Base-by-base conservation (phyloP, 768 basidiomycete species). In the Russula abietina region DNA sequence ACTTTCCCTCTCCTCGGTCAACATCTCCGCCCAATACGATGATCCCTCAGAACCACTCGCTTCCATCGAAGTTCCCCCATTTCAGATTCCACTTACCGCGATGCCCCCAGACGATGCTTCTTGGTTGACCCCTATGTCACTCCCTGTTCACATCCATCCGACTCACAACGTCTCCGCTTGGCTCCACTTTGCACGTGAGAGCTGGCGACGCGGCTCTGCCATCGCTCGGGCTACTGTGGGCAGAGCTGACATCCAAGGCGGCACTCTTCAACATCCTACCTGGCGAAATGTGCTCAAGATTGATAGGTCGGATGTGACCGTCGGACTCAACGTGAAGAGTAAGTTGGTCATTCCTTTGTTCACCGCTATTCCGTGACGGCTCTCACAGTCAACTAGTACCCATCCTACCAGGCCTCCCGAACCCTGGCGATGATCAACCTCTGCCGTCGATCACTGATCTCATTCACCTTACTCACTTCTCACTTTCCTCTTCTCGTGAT, bases 351-450 rank as follows among this genome's bases (percentile, higher is more conserved):
- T 46, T 58, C 60, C 26, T 39, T 12, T 30, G 41, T 55, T 43
- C 51, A 48, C 57, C n/a, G 17, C 48, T 28, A 36, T 49, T 51
- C 64, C 61, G 52, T 38, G 56, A 41, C 65, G 59, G 16, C 63
- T 41, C 52, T 68, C 11, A 66, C 51, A 63, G 51, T 43, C 36
- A 5, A 19, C 17, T 65, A 90, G 88, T 89, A 30, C 87, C 86
- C 9, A 70, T 75, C 9, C 67, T 91, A 9, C 86, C 88, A 48
- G 87, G 86, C 4, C 73, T 91, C 17, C 89, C 89, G 19, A 71
- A 73, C 22, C 85, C 86, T 3, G 85, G 84, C 17, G 67, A 73
- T 11, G 73, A 78, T 55, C 67, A 65, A 1, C 81, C 83, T 9
- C 75, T 85, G 3, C 89, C 87, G 12, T 72, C 79, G 7, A 69